A percentile compares a stretch with the other conserved stretches of the same genome.
Evolutionary conservation across 441 rosid species (phyloP).

Genomic region (Jatropha multifida): DNA sequence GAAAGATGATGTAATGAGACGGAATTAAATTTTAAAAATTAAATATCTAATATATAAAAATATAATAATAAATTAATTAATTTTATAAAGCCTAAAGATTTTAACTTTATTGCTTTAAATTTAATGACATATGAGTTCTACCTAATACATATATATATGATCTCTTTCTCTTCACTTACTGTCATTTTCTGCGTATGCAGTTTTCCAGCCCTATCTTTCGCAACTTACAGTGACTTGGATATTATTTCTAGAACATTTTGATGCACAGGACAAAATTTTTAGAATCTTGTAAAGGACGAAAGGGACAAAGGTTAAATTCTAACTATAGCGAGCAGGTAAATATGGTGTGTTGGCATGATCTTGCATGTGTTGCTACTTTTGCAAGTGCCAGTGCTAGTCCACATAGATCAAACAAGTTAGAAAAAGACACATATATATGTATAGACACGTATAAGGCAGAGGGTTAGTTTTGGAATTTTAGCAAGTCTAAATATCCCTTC

Average conservation of each 20-base stretch:
- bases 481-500: too few species aligned
- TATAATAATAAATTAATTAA: too few species aligned
- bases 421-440: too few species aligned
- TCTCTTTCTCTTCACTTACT: neutral
- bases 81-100: too few species aligned
- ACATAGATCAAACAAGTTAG: too few species aligned
- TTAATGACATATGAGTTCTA: constrained; percentile 4
- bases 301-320: neutral
- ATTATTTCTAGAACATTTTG: neutral
- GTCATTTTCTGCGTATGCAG: neutral
- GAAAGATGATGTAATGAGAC: too few species aligned
- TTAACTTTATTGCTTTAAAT: too few species aligned
- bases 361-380: neutral
- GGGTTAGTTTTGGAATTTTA: too few species aligned
- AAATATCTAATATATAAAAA: too few species aligned
- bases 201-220: neutral
- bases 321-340: neutral
- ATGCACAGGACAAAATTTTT: neutral
- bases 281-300: neutral
- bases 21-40: too few species aligned
- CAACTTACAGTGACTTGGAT: neutral
- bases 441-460: too few species aligned
- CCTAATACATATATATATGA: neutral
- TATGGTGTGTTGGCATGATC: neutral
- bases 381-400: too few species aligned